These are phyloP conservation scores for Diaporthe helianthi DNA, from an alignment of 2,329 filamentous ascomycete genomes.

Conservation along the genomic window DNA sequence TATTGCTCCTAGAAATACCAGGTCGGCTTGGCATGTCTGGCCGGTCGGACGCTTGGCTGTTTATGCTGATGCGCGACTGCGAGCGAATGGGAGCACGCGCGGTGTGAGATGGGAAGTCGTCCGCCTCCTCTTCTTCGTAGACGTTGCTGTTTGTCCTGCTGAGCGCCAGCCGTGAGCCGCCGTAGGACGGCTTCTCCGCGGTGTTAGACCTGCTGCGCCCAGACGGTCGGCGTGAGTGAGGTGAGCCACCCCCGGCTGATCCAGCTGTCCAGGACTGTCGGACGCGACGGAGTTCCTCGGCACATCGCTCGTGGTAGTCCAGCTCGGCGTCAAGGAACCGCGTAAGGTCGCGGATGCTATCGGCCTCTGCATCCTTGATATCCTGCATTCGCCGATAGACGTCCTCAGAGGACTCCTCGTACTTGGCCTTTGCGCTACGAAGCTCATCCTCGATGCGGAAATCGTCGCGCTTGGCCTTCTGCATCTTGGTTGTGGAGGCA, in stretches of 20 bases:
- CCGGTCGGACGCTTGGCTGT: constrained; percentile 37
- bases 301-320: constrained; percentile 88
- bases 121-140: constrained; percentile 44
- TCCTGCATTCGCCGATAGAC: constrained; percentile 93
- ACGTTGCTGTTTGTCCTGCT: constrained; percentile 46
- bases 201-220: constrained; percentile 57
- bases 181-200: constrained; percentile 48
- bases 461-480: constrained; percentile 93
- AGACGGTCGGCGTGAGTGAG: constrained; percentile 37
- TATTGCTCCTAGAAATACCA: constrained; percentile 47
- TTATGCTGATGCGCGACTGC: constrained; percentile 41
- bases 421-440: constrained; percentile 89
- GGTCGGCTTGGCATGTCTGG: constrained; percentile 43
- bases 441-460: constrained; percentile 93
- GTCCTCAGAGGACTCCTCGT: constrained; percentile 93
- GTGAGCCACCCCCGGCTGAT: constrained; percentile 34
- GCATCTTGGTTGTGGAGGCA: constrained; percentile 85
- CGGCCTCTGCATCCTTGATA: constrained; percentile 88
- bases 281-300: constrained; percentile 75
- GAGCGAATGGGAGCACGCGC: constrained; percentile 55
- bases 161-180: constrained; percentile 41
- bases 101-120: constrained; percentile 44
- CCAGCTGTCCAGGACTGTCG: constrained; percentile 53
- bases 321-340: constrained; percentile 88
- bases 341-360: constrained; percentile 80